Base-by-base conservation (phyloP, 2,329 filamentous ascomycete species). In the Blastomyces gilchristii region DNA sequence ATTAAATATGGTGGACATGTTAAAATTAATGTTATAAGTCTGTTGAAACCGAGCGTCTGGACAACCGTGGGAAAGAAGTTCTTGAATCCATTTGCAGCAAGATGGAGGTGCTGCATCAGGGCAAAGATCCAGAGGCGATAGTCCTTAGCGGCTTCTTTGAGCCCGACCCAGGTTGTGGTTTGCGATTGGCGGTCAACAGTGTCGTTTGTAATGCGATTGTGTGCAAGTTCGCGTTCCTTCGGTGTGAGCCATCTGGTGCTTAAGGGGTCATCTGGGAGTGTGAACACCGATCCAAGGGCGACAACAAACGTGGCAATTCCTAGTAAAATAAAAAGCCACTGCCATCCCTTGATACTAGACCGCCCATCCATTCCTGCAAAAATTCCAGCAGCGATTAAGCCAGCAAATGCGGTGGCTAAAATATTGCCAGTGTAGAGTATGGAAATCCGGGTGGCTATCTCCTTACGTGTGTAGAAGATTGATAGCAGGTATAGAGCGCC, bases 401-500 rank as follows among this genome's bases (percentile, higher is more conserved):
- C 82, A 0, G 82, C 83, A 68, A 86, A 86, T 61, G 83, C 82
- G 58, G 83, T 83, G 56, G 83, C 83, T 66, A 85, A 80, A 65
- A 85, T 79, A 68, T 84, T 84, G 1, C 83, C 82, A 65, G 82
- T 82, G 72, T 85, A 85, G 28, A 86, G 72, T 39, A 85, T 78
- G 62, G 83, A 82, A 67, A 85, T 83, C 45, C 83, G 75, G 45
- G 76, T 77, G 3, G 81, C 81, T 63, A 85, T 69, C 71, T 84
- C 82, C 50, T 80, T 79, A 56, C 84, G 79, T 0, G 85, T 87
- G 71, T 88, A 88, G 83, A 84, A 87, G 68, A 86, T 85, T 0
- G 83, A 85, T 16, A 87, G 78, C 61, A 87, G 83, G 49, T 86
- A 76, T 18, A 87, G 77, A 0, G 83, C 82, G 47, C 85, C 85